Evolutionary conservation across 371 early-diverging fungal genomes (phyloP).

Genomic region (Sporodiniella umbellata): DNA sequence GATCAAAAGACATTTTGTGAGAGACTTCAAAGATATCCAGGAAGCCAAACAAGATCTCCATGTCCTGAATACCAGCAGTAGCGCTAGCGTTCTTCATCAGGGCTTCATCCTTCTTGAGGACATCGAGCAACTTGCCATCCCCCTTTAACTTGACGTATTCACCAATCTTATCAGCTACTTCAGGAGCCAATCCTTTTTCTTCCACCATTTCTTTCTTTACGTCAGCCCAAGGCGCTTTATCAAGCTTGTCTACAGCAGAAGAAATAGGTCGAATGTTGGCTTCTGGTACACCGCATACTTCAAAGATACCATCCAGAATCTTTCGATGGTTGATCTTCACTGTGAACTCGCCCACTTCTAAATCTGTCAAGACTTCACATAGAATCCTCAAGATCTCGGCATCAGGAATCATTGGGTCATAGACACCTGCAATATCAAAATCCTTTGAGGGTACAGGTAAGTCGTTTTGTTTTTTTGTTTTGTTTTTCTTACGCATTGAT

Average conservation of each 20-base stretch:
- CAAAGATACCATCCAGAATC: slow-evolving; percentile 96
- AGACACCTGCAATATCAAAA: slow-evolving; percentile 98
- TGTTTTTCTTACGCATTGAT: slow-evolving; percentile 89
- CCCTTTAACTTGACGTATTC: slow-evolving; percentile 85
- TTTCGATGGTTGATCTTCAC: slow-evolving; percentile 97
- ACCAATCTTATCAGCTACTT: slow-evolving; percentile 88
- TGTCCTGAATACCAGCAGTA: slow-evolving; percentile 84
- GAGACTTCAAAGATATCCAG: slow-evolving; percentile 78
- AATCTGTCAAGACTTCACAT: slow-evolving; percentile 73
- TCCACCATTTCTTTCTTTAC: slow-evolving; percentile 94
- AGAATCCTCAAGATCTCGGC: slow-evolving; percentile 90
- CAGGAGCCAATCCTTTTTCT: slow-evolving; percentile 82
- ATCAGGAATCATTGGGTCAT: slow-evolving; percentile 97
- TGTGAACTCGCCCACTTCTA: slow-evolving; percentile 82
- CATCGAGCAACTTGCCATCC: slow-evolving; percentile 74
- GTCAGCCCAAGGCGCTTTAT: slow-evolving; percentile 89
- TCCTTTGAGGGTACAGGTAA: slow-evolving; percentile 50
- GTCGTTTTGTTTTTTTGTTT: neutral
- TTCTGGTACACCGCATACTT: slow-evolving; percentile 91
- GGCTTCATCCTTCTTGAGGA: slow-evolving; percentile 58
- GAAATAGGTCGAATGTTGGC: slow-evolving; percentile 89
- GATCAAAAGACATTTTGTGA: slow-evolving; percentile 85
- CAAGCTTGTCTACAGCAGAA: slow-evolving; percentile 98
- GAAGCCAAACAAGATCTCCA: slow-evolving; percentile 85
- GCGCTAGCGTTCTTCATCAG: slow-evolving; percentile 72